These are phyloP conservation scores for Ensete ventricosum DNA, from an alignment of 176 grass and related monocot species.

Conservation along the genomic window DNA sequence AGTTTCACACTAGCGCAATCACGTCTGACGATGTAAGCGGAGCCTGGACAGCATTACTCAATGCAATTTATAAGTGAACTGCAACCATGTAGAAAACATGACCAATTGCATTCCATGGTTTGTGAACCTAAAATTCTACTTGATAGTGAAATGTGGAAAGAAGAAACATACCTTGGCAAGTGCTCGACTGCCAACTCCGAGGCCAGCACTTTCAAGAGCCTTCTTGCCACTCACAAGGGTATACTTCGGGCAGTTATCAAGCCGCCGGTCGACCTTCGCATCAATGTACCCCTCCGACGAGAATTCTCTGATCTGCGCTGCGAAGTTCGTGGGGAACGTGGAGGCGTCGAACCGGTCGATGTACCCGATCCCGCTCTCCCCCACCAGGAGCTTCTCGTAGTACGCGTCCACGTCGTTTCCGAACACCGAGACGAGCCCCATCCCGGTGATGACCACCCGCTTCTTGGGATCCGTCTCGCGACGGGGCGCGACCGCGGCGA, in stretches of 20 bases:
- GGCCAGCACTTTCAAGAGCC: constrained; percentile 34
- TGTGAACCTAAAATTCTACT: neutral
- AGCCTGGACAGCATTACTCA: no score
- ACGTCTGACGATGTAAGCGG: no score
- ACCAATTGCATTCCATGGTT: no score
- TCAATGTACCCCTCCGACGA: constrained; percentile 36
- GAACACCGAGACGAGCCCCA: constrained; percentile 45
- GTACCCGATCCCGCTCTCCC: constrained; percentile 14
- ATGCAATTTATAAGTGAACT: no score
- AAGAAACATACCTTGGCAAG: constrained; percentile 29
- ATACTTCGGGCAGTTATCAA: constrained; percentile 40
- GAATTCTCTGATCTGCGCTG: constrained; percentile 35
- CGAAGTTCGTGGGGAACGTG: constrained; percentile 25
- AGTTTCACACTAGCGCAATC: no score
- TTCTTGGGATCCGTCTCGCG: constrained; percentile 46
- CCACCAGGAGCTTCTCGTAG: constrained; percentile 34
- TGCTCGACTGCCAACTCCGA: constrained; percentile 22
- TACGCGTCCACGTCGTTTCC: constrained; percentile 31
- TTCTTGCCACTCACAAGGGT: constrained; percentile 40
- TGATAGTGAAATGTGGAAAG: no score
- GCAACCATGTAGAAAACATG: no score
- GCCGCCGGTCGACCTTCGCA: constrained; percentile 21
- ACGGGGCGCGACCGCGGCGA: neutral
- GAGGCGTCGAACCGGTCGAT: constrained; percentile 33
- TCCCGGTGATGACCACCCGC: constrained; percentile 45